phyloP scores from a whole-genome alignment of 768 basidiomycete species.

The Tylopilus felleus region DNA sequence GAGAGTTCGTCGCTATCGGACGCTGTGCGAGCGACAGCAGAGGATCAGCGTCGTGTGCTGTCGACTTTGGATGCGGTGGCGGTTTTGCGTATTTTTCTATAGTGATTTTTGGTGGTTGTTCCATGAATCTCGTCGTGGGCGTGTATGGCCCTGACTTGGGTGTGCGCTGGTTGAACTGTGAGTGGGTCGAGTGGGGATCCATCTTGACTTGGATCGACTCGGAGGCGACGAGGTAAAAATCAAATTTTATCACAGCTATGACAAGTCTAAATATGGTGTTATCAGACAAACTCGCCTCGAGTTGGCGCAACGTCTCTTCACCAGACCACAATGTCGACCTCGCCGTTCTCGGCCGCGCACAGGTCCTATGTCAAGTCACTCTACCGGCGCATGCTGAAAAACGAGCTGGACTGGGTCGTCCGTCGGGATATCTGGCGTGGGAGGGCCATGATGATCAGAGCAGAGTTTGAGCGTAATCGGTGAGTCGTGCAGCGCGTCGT shows the following conservation, averaged over 20 bases:
- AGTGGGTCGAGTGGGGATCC: conserved; percentile 75
- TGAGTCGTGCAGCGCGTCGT: conserved; percentile 32
- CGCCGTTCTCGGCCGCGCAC: conserved; percentile 71
- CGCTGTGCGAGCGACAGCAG: conserved; percentile 32
- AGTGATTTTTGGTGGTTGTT: conserved; percentile 38
- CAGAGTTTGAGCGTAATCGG: conserved; percentile 93
- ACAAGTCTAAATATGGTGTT: conserved; percentile 15
- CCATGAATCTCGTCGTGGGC: conserved; percentile 45
- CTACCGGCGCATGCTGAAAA: conserved; percentile 83
- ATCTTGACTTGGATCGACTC: conserved; percentile 35
- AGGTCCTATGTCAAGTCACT: conserved; percentile 87
- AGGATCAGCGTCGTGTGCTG: conserved; percentile 7
- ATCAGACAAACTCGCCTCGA: conserved; percentile 8
- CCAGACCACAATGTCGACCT: conserved; percentile 43
- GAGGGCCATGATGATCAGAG: conserved; percentile 81
- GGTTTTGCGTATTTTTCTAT: conserved; percentile 45
- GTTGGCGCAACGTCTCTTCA: background rate
- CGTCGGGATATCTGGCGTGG: conserved; percentile 83
- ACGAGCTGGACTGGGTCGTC: conserved; percentile 88
- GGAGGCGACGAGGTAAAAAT: background rate
- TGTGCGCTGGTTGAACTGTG: conserved; percentile 70
- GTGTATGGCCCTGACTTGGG: conserved; percentile 64
- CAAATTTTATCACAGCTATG: background rate
- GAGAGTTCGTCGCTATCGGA: conserved; percentile 76
- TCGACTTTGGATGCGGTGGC: conserved; percentile 29